Conservation (phyloP, 306 rosid genomes). For the Prunus mume region DNA sequence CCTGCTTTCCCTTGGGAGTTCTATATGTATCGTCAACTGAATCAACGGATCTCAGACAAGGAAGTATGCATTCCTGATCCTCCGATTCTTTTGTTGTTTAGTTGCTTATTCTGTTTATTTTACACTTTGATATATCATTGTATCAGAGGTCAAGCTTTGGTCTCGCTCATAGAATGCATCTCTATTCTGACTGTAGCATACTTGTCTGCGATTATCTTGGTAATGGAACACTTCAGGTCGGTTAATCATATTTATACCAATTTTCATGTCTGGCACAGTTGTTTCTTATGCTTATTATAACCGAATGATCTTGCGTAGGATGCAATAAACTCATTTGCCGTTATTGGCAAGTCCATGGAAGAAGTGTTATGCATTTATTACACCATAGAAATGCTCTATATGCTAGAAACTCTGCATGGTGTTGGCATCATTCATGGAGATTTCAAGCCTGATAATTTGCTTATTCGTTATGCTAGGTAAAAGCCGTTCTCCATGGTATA, state of each 20-base stretch:
- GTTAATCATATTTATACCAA: constrained; percentile 19
- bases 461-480: constrained; percentile 87
- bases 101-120: constrained; percentile 18
- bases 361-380: constrained; percentile 81
- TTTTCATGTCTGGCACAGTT: constrained; percentile 12
- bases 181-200: constrained; percentile 75
- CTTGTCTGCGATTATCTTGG: constrained; percentile 72
- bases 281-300: constrained; percentile 22
- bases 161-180: constrained; percentile 64
- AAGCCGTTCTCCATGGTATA: constrained; percentile 18
- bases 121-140: constrained; percentile 30
- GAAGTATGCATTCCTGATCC: constrained; percentile 42
- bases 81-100: constrained; percentile 14
- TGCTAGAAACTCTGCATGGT: constrained; percentile 74
- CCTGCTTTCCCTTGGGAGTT: constrained; percentile 96
- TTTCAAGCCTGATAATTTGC: constrained; percentile 97
- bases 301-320: constrained; percentile 55
- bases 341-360: constrained; percentile 78
- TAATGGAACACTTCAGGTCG: constrained; percentile 91
- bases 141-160: constrained; percentile 89
- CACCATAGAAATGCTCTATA: constrained; percentile 83
- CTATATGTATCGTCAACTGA: constrained; percentile 90
- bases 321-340: constrained; percentile 70
- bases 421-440: constrained; percentile 91
- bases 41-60: constrained; percentile 57